Evolutionary conservation across 2,329 filamentous ascomycete species (phyloP), one percentile per base, ranked within the genome.

Genomic region (Penicillium sp.): DNA sequence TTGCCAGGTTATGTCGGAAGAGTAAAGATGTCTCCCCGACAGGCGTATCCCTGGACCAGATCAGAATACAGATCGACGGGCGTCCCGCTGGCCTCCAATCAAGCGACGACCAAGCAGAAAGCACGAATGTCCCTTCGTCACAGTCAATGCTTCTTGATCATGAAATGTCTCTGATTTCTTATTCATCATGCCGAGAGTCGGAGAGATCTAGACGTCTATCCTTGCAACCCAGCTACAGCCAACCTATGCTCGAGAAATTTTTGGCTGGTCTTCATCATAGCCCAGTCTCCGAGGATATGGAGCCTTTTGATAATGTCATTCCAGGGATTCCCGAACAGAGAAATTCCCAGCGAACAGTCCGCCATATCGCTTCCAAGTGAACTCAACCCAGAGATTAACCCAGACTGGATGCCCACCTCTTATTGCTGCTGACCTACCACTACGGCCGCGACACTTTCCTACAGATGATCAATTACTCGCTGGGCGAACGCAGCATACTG

Each of bases 91-190:
- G 54, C 32, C 18, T 29, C 28, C 46, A 33, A 25, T 44, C 42
- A 6, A 49, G 38, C 27, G 49, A 18, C 15, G 49, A 18, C 15
- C 37, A 29, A 31, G 15, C 23, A 24, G 10, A 33, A 9, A 39
- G 10, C 40, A 46, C 37, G 6, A 55, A 48, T 29, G 58, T 59
- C 33, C 41, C 46, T 8, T 66, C 64, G 4, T 66, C 64, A 2
- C 66, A 69, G 42, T 59, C 67, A 10, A 72, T 71, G 66, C 61
- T 69, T 25, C 54, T 70, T 25, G 63, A 66, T 42, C 42, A 50
- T 12, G 63, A 66, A 20, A 54, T 53, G 20, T 45, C 51, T 18
- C 4, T 12, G 15, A 13, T 7, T 23, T 12, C 13, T 6, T 27
- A 31, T 6, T n/a, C 44, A 18, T 23, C 42, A 39, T 32, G n/a